Base-by-base conservation (phyloP, 1,139 yeast species). In the Suhomyces bribrorum region DNA sequence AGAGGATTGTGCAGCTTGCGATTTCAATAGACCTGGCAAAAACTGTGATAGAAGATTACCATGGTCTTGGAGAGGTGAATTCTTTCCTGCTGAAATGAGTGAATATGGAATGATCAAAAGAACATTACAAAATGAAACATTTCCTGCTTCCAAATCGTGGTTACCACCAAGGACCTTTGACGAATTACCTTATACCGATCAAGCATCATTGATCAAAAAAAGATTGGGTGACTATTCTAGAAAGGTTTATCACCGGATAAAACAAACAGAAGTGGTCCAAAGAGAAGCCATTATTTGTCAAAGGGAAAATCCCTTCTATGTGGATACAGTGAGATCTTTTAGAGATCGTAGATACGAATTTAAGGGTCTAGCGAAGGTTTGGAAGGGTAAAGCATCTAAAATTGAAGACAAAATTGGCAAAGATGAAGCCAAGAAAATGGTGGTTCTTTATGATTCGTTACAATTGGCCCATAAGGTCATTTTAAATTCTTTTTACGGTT, bases 1-100 rank as follows among this genome's bases (percentile, higher is more conserved):
- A 57, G 88, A 88, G 51, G 96, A 89, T 53, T 94, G 98, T 66
- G 98, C 98, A 0, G 81, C 95, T 27, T 94, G 99, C 69, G 98
- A 94, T 54, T 94, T 89, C 63, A 94, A 94, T 57, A 73, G 96
- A 40, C 97, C 97, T 0, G 97, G 96, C 3, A 92, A 92, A 54
- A 77, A 73, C 11, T 94, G 99, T 69, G 98, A 92, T 53, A 73
- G 98, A 57, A 69, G 94, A 44, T 66, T 94, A 41, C 88, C 92
- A 0, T 94, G 99, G 99, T 76, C 96, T 4, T 94, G 99, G 98
- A 81, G 98, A 69, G 99, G 97, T 40, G 98, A 94, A 54, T 94
- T 75, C 53, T 85, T 73, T 49, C 98, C 98, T 0, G 89, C 97
- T 0, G 84, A 87, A 57, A 82, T 81, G 78, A 89, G 86, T 52